Evolutionary conservation across 2,329 filamentous ascomycete genomes (phyloP), one percentile per base, ranked within the genome.

Genomic region (Aspergillus ustus): DNA sequence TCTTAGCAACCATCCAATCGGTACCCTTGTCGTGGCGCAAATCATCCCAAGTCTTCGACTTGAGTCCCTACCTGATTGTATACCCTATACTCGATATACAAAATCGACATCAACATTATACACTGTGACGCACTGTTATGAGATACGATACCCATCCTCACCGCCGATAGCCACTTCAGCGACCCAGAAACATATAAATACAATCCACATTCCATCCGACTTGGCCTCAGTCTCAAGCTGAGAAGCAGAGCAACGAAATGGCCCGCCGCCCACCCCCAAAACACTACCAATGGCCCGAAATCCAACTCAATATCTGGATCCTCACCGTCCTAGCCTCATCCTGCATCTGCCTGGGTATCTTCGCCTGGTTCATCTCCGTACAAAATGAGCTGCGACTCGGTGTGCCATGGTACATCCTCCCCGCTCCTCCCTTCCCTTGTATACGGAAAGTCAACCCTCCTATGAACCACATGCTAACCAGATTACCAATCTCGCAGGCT

Each of bases 231-330:
- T 8, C 48, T 56, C n/a, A 17, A 20, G 51, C 20, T 9, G 34
- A 60, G 46, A 45, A 20, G 19, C 58, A 51, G 44, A 56, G 51
- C 56, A 61, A n/a, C n/a, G 40, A 66, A 62, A 79, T 77, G 73
- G 68, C 73, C 46, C 65, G 74, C 44, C 65, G 72, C 46, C 61
- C 70, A 59, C 69, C 75, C 60, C 74, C 74, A 31, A 76, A 78
- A 20, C 76, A 82, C 69, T 89, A 88, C 78, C 84, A 83, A 77
- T 89, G 87, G 87, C 87, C 87, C 2, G 86, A 89, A 73, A 78
- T 85, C 52, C 86, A 88, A 69, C 81, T 89, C 66, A 88, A 89
- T 69, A 75, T 87, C 69, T 89, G 87, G 87, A 84, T 86, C 57
- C 83, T 89, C 67, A 78, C 88, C 66, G 87, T 89, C 72, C 79